Base-by-base conservation (phyloP, 2,329 filamentous ascomycete genomes). In the Lasiodiplodia theobromae region DNA sequence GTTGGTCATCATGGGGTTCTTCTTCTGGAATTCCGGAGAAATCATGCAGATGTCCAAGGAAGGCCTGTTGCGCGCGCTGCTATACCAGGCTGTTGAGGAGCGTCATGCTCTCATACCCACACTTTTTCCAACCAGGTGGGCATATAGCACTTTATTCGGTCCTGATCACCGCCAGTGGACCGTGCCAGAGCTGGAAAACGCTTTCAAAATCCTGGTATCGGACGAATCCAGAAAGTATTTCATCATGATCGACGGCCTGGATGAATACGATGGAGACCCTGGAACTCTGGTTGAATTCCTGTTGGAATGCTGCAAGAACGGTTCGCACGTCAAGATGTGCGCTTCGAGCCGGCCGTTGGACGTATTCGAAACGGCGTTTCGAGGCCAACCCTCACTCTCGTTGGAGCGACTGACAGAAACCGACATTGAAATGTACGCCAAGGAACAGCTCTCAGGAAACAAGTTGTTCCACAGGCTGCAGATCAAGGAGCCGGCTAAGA, bases 241-340 rank as follows among this genome's bases (percentile, higher is more conserved):
- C 34, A 37, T 70, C 53, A 68, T 70, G 40, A 57, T 70, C 21
- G 69, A 70, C 23, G 69, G 69, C 4, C 21, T 70, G 25, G 69
- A 70, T 34, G 68, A 70, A 51, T 69, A 56, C 37, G 57, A 68
- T 23, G 40, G 52, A 16, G 51, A 57, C 6, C 40, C 44, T 18
- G 16, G 31, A 18, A 14, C 11, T 14, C 56, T 68, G 3, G 23
- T 31, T 4, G 25, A 37, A 14, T 62, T 68, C 12, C 49, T 16
- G 1, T 23, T 25, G 2, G 51, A 60, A 16, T 44, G 53, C 12
- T 54, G 64, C 18, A 10, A 28, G 7, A 65, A 38, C 12, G 44
- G 38, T 21, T 14, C 21, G 10, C 38, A 57, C 37, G 31, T 65
- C 25, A 69, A 69, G 52, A 40, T 69, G 11, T 68, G 62, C 34